Conservation (phyloP, 1,284 basidiomycete species). For the Ustilago cynodontis region DNA sequence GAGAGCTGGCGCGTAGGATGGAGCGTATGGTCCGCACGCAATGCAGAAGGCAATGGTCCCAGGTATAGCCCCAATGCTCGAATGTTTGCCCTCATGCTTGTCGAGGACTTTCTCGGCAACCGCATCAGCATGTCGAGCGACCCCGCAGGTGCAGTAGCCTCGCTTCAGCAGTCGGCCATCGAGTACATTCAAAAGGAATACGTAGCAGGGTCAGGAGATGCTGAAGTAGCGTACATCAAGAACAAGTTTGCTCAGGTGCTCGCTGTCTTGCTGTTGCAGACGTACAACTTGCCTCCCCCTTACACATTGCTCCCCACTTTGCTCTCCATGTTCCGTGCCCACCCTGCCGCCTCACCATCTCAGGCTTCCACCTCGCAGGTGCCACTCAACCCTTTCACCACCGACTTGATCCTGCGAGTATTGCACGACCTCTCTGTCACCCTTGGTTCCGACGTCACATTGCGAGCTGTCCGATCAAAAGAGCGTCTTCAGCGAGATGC, state of each 20-base stretch:
- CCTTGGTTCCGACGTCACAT: slow-evolving; percentile 67
- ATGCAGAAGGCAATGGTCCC: slow-evolving; percentile 74
- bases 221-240: slow-evolving; percentile 75
- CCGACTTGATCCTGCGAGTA: slow-evolving; percentile 72
- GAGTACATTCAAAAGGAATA: slow-evolving; percentile 65
- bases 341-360: slow-evolving; percentile 72
- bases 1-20: slow-evolving; percentile 78
- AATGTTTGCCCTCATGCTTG: slow-evolving; percentile 85
- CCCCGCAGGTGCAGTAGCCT: slow-evolving; percentile 58
- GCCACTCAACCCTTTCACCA: slow-evolving; percentile 90
- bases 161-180: slow-evolving; percentile 64
- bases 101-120: slow-evolving; percentile 87
- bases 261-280: slow-evolving; percentile 90
- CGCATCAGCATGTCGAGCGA: slow-evolving; percentile 69
- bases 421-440: slow-evolving; percentile 68
- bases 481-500: slow-evolving; percentile 67
- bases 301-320: slow-evolving; percentile 78
- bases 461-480: slow-evolving; percentile 63
- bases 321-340: slow-evolving; percentile 67
- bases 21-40: slow-evolving; percentile 62
- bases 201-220: slow-evolving; percentile 60
- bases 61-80: slow-evolving; percentile 81
- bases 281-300: slow-evolving; percentile 85
- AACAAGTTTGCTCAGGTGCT: slow-evolving; percentile 99
- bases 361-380: slow-evolving; percentile 77